Evolutionary conservation across 2,329 filamentous ascomycete genomes (phyloP).

Genomic region (Aaosphaeria pasadenensis): DNA sequence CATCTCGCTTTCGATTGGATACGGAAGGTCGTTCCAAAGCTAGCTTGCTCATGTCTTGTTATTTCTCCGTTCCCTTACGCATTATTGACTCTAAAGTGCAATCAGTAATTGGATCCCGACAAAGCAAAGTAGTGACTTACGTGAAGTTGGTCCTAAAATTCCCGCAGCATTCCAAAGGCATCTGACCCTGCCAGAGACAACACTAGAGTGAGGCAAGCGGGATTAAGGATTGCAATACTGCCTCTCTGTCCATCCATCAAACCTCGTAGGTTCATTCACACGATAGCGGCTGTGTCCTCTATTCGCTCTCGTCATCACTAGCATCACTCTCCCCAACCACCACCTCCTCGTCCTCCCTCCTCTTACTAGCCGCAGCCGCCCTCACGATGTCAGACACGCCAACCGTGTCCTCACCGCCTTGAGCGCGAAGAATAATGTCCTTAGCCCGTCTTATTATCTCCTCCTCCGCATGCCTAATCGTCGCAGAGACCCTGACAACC

Average conservation of each 20-base stretch:
- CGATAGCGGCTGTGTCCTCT: too few relatives aligned
- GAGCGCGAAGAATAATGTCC: slow-evolving; percentile 65
- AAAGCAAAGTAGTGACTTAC: background rate
- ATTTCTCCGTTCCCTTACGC: slow-evolving; percentile 4
- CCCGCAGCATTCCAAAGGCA: too few relatives aligned
- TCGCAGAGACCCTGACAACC: slow-evolving; percentile 85
- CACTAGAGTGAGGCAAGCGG: too few relatives aligned
- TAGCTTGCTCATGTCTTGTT: background rate
- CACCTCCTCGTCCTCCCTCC: slow-evolving; percentile 15
- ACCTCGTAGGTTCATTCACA: too few relatives aligned
- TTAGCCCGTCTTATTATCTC: slow-evolving; percentile 80
- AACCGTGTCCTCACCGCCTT: slow-evolving; percentile 39
- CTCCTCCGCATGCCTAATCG: slow-evolving; percentile 87
- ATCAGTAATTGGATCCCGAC: background rate
- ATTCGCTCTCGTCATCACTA: slow-evolving; percentile 1
- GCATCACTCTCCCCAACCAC: slow-evolving; percentile 9
- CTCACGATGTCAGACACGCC: background rate
- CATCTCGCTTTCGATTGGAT: background rate
- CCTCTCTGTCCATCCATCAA: too few relatives aligned
- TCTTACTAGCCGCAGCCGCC: slow-evolving; percentile 11
- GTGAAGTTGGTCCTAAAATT: too few relatives aligned
- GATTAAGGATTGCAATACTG: too few relatives aligned
- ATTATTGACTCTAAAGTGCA: background rate
- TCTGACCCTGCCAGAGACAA: too few relatives aligned
- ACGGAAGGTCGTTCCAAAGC: background rate